Evolutionary conservation across 2,329 filamentous ascomycete genomes (phyloP), one percentile per base, ranked within the genome.

Genomic region (Botryotinia narcissicola): DNA sequence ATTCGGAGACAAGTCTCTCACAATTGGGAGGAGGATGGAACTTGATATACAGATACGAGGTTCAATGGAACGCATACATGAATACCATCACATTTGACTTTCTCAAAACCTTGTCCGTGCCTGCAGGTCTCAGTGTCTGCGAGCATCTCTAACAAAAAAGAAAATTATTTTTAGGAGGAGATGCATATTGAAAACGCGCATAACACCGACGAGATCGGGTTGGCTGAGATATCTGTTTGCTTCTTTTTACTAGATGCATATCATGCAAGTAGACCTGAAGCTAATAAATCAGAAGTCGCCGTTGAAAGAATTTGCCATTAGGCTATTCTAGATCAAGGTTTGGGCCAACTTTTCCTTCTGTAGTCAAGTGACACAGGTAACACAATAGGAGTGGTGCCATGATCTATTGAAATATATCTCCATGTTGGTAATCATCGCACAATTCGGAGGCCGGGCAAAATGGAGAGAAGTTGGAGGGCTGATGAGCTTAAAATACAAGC

Each of bases 91-190:
- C 35, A 63, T 63, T 32, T n/a, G 59, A 42, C 18, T 32, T n/a
- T 48, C 9, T 46, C 14, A n/a, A 16, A 44, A 35, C 62, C 63
- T 40, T 59, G 44, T 69, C 32, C 25, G 62, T 68, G 40, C 62
- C 71, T 72, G 71, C 71, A 72, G 54, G 71, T 72, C 61, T 72
- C 35, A n/a, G 57, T n/a, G 9, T 54, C 44, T 46, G 12, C 32
- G 46, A 57, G 35, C 51, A n/a, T 22, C 48, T 18, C 20, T 25
- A 66, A 72, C 46, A 59, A 68, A 71, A 64, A 57, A 42, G 46
- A 64, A 42, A 29, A 57, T 12, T 44, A 44, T 72, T 69, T 60
- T 32, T 60, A 60, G 51, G n/a, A 42, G 35, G 35, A 59, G 35
- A 51, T 29, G 44, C 63, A 69, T 69, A 59, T 37, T 25, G 35